A percentile compares a stretch with the other conserved stretches of the same genome.
phyloP scores from a whole-genome alignment of 2,329 filamentous ascomycete genomes.

The Truncatella angustata region DNA sequence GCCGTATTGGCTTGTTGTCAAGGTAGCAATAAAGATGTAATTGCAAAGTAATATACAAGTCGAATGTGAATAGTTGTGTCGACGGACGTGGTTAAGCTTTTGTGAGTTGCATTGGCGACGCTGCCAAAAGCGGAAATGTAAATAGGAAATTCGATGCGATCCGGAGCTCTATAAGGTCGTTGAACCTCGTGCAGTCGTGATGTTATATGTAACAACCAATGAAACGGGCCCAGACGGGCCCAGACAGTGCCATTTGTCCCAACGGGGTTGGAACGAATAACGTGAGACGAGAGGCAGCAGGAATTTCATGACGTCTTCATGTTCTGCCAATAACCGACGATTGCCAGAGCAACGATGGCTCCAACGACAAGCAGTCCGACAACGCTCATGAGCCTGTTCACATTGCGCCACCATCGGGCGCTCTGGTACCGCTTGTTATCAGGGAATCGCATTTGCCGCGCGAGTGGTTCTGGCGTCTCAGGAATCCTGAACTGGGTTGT shows the following conservation, averaged over 20 bases:
- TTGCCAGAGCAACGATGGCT: conserved; percentile 48
- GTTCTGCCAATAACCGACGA: conserved; percentile 50
- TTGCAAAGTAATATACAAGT: too few relatives aligned
- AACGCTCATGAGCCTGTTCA: conserved; percentile 58
- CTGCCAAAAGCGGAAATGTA: too few relatives aligned
- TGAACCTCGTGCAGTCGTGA: too few relatives aligned
- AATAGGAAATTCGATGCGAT: background rate
- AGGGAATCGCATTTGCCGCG: conserved; percentile 31
- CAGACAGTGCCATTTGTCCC: background rate
- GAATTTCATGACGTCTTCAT: background rate
- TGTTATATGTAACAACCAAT: too few relatives aligned
- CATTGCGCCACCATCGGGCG: conserved; percentile 57
- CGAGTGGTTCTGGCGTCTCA: conserved; percentile 25
- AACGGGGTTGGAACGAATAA: background rate
- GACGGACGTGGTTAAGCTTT: too few relatives aligned
- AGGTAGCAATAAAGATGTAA: too few relatives aligned
- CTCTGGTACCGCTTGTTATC: conserved; percentile 49
- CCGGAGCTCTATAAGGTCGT: too few relatives aligned
- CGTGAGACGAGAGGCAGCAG: too few relatives aligned
- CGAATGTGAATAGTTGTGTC: too few relatives aligned
- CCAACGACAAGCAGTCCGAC: conserved; percentile 54
- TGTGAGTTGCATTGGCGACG: too few relatives aligned
- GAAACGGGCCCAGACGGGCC: too few relatives aligned
- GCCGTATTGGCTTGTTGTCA: too few relatives aligned
- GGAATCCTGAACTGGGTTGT: conserved; percentile 38